Conservation (phyloP, 2,329 filamentous ascomycete species). For the Talaromyces sp. region DNA sequence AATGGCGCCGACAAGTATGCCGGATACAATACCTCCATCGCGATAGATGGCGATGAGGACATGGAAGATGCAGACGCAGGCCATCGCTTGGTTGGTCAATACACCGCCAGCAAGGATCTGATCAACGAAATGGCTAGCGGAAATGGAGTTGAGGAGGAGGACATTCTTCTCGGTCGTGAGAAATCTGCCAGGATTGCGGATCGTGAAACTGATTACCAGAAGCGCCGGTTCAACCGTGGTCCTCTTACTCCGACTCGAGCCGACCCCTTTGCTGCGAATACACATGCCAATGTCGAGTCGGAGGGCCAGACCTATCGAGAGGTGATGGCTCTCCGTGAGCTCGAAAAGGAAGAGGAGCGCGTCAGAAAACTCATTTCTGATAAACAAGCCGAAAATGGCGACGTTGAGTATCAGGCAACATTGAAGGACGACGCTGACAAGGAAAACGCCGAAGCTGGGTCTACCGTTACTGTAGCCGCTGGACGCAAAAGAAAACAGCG, state of each 20-base stretch:
- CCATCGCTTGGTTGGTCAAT: conserved; percentile 83
- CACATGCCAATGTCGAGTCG: conserved; percentile 59
- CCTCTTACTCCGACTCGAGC: conserved; percentile 74
- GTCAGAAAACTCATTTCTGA: conserved; percentile 75
- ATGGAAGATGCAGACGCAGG: conserved; percentile 70
- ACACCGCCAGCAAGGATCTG: conserved; percentile 85
- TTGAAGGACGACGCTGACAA: conserved; percentile 63
- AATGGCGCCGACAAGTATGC: conserved; percentile 74
- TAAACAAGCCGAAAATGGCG: conserved; percentile 55
- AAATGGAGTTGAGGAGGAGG: conserved; percentile 82
- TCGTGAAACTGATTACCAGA: conserved; percentile 96
- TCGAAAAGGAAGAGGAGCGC: conserved; percentile 90
- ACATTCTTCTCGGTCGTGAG: conserved; percentile 79
- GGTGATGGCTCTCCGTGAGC: conserved; percentile 81
- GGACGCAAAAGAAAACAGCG: conserved; percentile 85
- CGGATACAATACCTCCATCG: conserved; percentile 87
- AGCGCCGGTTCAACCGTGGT: conserved; percentile 77
- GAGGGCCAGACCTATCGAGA: conserved; percentile 82
- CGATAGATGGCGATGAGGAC: conserved; percentile 71
- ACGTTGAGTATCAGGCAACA: conserved; percentile 64
- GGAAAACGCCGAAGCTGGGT: conserved; percentile 66
- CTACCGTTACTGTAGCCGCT: conserved; percentile 57
- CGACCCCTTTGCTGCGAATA: conserved; percentile 76
- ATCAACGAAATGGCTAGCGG: conserved; percentile 91
- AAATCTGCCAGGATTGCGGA: conserved; percentile 86